Conservation (phyloP, 176 grass and related monocot genomes). For the Triticum turgidum region DNA sequence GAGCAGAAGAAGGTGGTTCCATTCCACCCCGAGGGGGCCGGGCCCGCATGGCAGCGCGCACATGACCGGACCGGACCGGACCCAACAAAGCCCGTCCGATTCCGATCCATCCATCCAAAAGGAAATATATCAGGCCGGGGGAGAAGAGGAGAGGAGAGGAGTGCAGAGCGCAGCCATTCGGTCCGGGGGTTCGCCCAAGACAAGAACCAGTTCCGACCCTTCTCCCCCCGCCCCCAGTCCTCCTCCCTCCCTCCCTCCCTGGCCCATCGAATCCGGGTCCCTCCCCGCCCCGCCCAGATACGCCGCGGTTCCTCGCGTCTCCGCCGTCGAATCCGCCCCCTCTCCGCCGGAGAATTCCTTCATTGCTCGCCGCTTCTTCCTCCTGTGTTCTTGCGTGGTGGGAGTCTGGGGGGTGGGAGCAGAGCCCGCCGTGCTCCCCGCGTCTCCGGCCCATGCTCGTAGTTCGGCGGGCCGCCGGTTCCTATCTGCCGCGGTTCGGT, state of each 20-base stretch:
- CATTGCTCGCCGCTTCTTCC: background rate
- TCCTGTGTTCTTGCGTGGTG: background rate
- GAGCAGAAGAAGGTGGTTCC: constrained; percentile 38
- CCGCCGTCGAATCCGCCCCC: constrained; percentile 1
- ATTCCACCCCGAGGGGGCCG: constrained; percentile 6
- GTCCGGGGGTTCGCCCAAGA: constrained; percentile 18
- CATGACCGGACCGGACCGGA: no score
- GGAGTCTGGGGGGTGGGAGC: background rate
- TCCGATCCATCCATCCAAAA: constrained; percentile 26
- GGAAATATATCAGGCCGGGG: background rate
- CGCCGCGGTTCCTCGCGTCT: constrained; percentile 29
- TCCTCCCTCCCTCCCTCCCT: background rate
- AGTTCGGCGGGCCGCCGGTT: constrained; percentile 8
- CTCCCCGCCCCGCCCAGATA: constrained; percentile 19
- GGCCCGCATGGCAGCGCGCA: no score
- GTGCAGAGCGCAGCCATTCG: constrained; percentile 26
- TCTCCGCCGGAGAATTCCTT: background rate
- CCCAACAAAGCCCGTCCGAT: background rate
- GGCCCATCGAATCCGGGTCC: constrained; percentile 69
- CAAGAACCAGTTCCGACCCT: constrained; percentile 34
- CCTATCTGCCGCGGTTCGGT: constrained; percentile 19
- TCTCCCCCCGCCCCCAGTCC: background rate
- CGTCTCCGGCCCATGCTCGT: constrained; percentile 18
- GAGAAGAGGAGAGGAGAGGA: no score
- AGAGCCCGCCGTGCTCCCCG: background rate